These are phyloP conservation scores for Xylaria flabelliformis DNA, from an alignment of 495 filamentous ascomycete genomes.

Conservation along the genomic window DNA sequence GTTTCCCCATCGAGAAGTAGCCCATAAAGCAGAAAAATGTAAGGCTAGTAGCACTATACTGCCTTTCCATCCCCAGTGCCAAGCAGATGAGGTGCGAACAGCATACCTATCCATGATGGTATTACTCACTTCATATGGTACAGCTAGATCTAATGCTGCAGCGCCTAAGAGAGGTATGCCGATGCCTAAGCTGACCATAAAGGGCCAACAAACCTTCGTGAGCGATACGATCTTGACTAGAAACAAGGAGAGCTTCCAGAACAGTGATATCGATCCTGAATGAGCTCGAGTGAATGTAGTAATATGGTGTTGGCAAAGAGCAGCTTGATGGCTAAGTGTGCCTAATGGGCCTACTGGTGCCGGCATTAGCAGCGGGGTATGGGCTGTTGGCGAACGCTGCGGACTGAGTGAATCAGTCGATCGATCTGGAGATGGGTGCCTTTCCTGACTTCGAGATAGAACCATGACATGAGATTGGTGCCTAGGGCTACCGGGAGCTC, in stretches of 20 bases:
- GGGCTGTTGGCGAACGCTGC: slow-evolving; percentile 43
- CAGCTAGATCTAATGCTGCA: slow-evolving; percentile 49
- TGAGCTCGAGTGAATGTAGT: slow-evolving; percentile 29
- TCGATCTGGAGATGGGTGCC: slow-evolving; percentile 33
- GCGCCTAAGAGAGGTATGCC: slow-evolving; percentile 45
- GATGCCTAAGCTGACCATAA: slow-evolving; percentile 43
- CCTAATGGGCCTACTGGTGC: slow-evolving; percentile 56
- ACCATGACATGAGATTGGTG: slow-evolving; percentile 43
- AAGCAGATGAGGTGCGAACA: slow-evolving; percentile 25
- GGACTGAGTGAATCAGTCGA: slow-evolving; percentile 29
- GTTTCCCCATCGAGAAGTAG: slow-evolving; percentile 41
- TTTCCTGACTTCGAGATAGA: slow-evolving; percentile 45
- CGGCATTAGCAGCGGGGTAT: slow-evolving; percentile 63
- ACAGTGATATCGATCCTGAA: slow-evolving; percentile 32
- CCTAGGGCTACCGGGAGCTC: slow-evolving; percentile 37
- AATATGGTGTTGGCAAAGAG: slow-evolving; percentile 41
- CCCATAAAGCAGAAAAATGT: slow-evolving; percentile 50
- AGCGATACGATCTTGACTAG: slow-evolving; percentile 50
- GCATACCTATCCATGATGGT: slow-evolving; percentile 24
- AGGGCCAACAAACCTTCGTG: slow-evolving; percentile 53
- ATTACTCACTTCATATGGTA: slow-evolving; percentile 27
- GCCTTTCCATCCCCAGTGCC: slow-evolving; percentile 45
- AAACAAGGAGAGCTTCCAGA: slow-evolving; percentile 45
- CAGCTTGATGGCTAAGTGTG: slow-evolving; percentile 43
- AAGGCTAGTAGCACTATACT: slow-evolving; percentile 45